Conservation (phyloP, 345 rosid genomes). For the Noccaea bulbosa region DNA sequence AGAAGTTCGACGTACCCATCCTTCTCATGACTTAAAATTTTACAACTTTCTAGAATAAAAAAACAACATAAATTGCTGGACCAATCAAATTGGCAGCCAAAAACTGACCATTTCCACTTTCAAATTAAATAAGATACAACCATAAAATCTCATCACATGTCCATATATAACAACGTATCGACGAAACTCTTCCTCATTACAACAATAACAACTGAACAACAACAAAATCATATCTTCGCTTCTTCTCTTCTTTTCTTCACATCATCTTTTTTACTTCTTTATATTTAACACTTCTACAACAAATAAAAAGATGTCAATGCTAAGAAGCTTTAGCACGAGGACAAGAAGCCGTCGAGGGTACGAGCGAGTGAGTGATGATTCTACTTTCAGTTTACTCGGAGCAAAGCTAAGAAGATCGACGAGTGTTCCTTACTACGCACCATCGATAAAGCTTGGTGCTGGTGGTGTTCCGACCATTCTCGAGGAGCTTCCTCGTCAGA, state of each 20-base stretch:
- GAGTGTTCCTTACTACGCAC: constrained; percentile 44
- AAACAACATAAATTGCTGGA: constrained; percentile 4
- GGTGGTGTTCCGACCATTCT: constrained; percentile 35
- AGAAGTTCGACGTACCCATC: constrained; percentile 17
- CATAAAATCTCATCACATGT: constrained; percentile 26
- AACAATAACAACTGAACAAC: constrained; percentile 25
- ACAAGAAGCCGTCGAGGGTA: constrained; percentile 52
- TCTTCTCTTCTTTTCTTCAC: constrained; percentile 9
- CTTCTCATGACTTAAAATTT: constrained; percentile 7
- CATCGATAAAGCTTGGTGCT: constrained; percentile 41
- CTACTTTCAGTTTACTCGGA: constrained; percentile 43
- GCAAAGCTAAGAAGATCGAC: constrained; percentile 42
- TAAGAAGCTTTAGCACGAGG: constrained; percentile 66
- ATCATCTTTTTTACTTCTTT: constrained; percentile 24
- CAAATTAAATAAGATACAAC: constrained; percentile 24
- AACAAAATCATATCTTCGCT: constrained; percentile 7
- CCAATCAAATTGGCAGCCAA: constrained; percentile 18
- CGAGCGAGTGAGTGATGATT: constrained; percentile 53
- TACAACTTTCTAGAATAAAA: not conserved
- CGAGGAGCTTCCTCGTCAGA: constrained; percentile 44
- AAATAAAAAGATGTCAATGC: constrained; percentile 48
- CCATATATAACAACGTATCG: constrained; percentile 23
- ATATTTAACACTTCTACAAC: not conserved
- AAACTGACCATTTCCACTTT: constrained; percentile 16
- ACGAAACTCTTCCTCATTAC: constrained; percentile 26